A percentile compares a stretch with the other conserved stretches of the same genome.
These are phyloP conservation scores for Tephrocybe sp. DNA, from an alignment of 768 basidiomycete species.

Conservation along the genomic window DNA sequence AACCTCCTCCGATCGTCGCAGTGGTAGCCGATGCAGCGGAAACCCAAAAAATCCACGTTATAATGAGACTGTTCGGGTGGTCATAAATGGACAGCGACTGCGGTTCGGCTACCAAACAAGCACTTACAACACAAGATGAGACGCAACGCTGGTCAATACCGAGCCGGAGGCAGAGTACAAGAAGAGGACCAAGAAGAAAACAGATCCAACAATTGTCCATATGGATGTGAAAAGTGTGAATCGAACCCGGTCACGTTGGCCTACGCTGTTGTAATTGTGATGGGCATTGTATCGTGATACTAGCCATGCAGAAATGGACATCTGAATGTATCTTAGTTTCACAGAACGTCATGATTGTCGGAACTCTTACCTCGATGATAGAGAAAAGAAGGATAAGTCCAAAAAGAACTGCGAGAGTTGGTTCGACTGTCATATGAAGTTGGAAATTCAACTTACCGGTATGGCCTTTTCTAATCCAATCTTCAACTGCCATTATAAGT, in stretches of 20 bases:
- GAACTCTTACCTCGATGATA: conserved; percentile 56
- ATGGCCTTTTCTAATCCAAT: conserved; percentile 48
- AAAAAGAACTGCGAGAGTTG: conserved; percentile 43
- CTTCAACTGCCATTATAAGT: conserved; percentile 13
- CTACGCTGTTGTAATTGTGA: conserved; percentile 47
- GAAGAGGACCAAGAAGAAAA: conserved; percentile 56
- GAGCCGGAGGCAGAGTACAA: conserved; percentile 46
- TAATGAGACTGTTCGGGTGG: conserved; percentile 42
- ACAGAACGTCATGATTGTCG: background rate
- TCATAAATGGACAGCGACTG: conserved; percentile 1
- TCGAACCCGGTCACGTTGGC: conserved; percentile 61
- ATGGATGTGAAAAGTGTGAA: conserved; percentile 70
- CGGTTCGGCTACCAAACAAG: background rate
- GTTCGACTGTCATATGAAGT: background rate
- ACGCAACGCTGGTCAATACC: conserved; percentile 57
- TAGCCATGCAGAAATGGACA: conserved; percentile 74
- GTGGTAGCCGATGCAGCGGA: conserved; percentile 75
- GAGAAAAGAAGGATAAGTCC: conserved; percentile 57
- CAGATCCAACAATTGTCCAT: conserved; percentile 65
- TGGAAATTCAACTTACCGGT: conserved; percentile 40
- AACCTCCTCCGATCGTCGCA: conserved; percentile 59
- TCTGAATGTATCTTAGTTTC: conserved; percentile 32
- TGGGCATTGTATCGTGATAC: conserved; percentile 57
- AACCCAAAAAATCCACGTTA: conserved; percentile 82
- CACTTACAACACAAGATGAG: conserved; percentile 64